A percentile compares a stretch with the other conserved stretches of the same genome.
phyloP scores from a whole-genome alignment of 176 grass and related monocot genomes.

The Panicum miliaceum region DNA sequence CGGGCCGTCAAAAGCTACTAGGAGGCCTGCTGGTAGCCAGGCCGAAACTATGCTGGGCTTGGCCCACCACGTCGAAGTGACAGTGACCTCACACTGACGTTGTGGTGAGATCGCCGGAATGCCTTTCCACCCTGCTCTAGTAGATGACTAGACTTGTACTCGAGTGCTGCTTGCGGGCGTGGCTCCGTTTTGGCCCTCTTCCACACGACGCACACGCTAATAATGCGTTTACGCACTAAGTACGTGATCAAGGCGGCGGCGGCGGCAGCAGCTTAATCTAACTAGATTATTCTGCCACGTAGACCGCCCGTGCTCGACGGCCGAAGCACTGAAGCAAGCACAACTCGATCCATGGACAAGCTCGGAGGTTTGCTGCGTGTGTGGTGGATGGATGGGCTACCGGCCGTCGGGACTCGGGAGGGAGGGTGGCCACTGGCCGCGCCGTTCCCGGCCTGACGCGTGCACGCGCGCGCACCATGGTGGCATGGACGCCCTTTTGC shows the following conservation, averaged over 20 bases:
- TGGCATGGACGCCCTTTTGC: slow-evolving; percentile 14
- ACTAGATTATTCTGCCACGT: background rate
- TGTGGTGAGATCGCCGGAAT: background rate
- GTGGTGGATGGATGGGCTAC: background rate
- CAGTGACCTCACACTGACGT: slow-evolving; percentile 33
- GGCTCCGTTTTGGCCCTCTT: background rate
- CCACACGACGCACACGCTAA: slow-evolving; percentile 6
- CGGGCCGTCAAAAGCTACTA: background rate
- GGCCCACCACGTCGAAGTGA: background rate
- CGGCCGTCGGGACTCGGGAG: background rate
- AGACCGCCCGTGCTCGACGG: background rate
- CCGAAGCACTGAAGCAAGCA: background rate
- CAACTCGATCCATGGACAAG: background rate
- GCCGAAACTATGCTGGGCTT: background rate
- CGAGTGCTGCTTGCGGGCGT: background rate
- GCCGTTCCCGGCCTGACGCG: slow-evolving; percentile 25
- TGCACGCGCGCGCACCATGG: slow-evolving; percentile 23
- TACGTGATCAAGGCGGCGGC: background rate
- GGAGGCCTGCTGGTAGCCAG: background rate
- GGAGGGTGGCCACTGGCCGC: background rate
- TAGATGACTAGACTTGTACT: background rate
- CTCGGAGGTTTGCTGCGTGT: background rate
- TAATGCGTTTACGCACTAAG: slow-evolving; percentile 20
- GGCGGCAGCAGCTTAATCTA: background rate
- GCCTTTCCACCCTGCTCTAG: background rate